Evolutionary conservation across 192 early-diverging fungal species (phyloP).

Genomic region (Podila horticola): DNA sequence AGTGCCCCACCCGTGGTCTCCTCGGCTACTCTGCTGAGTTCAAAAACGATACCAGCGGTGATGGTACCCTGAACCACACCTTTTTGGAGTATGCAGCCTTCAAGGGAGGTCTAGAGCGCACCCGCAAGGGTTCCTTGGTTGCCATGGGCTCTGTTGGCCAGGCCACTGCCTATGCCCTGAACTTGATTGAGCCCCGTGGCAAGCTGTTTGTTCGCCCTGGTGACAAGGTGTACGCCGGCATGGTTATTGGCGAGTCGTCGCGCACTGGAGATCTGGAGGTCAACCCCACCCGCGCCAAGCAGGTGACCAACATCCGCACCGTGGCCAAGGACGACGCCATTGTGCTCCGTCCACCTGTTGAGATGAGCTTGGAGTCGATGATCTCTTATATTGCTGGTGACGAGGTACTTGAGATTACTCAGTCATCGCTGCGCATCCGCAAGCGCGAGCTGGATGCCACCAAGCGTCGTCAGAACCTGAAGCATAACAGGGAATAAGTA

Average conservation of each 20-base stretch:
- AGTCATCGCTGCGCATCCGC: conserved; percentile 74
- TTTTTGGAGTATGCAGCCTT: conserved; percentile 78
- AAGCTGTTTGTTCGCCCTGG: conserved; percentile 81
- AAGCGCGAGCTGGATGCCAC: conserved; percentile 78
- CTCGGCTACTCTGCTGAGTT: conserved; percentile 89
- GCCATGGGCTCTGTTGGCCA: conserved; percentile 70
- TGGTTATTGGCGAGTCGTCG: conserved; percentile 88
- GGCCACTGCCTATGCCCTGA: conserved; percentile 79
- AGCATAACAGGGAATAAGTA: conserved; percentile 21
- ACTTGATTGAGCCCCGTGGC: conserved; percentile 80
- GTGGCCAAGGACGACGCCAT: conserved; percentile 84
- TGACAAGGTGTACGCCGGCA: conserved; percentile 83
- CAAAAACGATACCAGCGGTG: conserved; percentile 88
- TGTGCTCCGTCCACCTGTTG: conserved; percentile 72
- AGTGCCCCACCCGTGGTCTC: conserved; percentile 84
- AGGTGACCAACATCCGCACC: conserved; percentile 82
- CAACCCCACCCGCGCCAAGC: conserved; percentile 86
- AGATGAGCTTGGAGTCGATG: conserved; percentile 76
- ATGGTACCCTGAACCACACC: conserved; percentile 84
- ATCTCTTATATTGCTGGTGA: conserved; percentile 84
- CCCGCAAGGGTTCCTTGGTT: conserved; percentile 82
- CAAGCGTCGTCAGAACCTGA: conserved; percentile 59
- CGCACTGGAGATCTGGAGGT: conserved; percentile 84
- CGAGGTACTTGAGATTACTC: conserved; percentile 89
- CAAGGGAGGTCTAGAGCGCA: conserved; percentile 76